Evolutionary conservation across 78 protist species (phyloP).

Genomic region (Dictyostelium purpureum): DNA sequence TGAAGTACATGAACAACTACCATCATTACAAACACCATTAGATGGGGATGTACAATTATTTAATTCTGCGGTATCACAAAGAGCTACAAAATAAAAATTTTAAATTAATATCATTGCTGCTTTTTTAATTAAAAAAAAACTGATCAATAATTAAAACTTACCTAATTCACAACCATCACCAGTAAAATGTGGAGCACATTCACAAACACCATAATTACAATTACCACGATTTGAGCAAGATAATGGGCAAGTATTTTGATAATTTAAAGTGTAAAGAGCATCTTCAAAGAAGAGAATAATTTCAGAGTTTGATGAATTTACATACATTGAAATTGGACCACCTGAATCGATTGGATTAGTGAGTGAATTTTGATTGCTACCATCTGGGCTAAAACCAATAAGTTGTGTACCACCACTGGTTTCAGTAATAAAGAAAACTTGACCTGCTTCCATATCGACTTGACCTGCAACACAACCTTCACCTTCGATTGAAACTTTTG

Average conservation of each 20-base stretch:
- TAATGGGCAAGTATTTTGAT: conserved; percentile 9
- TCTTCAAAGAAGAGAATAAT: neutral
- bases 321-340: neutral
- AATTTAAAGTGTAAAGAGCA: neutral
- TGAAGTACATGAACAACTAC: conserved; percentile 20
- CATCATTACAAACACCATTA: conserved; percentile 29
- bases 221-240: conserved; percentile 31
- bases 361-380: neutral
- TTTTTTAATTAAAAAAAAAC: neutral
- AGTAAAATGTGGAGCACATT: neutral
- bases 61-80: neutral
- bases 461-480: neutral
- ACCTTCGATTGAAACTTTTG: neutral
- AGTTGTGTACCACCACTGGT: neutral
- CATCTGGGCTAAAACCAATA: neutral
- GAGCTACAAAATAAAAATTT: neutral
- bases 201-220: conserved; percentile 28
- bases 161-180: conserved; percentile 22
- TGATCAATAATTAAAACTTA: neutral
- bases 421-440: conserved; percentile 17
- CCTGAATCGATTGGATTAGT: neutral
- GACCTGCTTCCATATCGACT: conserved; percentile 12
- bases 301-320: neutral
- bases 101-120: neutral
- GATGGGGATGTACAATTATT: conserved; percentile 13